Evolutionary conservation across 2,329 filamentous ascomycete species (phyloP), one percentile per base, ranked within the genome.

Genomic region (Alternaria conjuncta): DNA sequence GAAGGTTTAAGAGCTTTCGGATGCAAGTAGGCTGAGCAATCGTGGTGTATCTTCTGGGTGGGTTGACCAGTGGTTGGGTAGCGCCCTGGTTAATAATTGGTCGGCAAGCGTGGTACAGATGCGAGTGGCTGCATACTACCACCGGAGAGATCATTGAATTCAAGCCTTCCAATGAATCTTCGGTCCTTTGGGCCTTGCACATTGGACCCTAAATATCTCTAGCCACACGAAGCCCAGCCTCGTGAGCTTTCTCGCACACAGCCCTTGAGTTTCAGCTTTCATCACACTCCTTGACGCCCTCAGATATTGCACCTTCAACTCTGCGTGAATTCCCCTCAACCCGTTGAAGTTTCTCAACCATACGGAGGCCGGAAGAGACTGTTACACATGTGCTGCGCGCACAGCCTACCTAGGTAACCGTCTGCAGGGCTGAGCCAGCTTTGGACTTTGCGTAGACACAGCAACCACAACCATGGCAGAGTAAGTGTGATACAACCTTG

Each of bases 41-140:
- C 8, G 26, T 20, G n/a, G 47, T 41, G 15, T 55, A n/a, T 49
- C 43, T n/a, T 47, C 30, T 28, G 55, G 43, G 53, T 54, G 25
- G 21, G 23, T 53, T 18, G 23, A 30, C 25, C 25, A 25, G 25
- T 57, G 50, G 47, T 50, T 49, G 30, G 44, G 60, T 21, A 55
- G 49, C 25, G 20, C n/a, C 55, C 41, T 54, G 5, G 26, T 49
- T 8, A 32, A 18, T 23, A 30, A 63, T 59, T 63, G 60, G 60
- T 47, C 32, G 20, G n/a, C 20, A 46, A 21, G 43, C n/a, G 23
- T 60, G 41, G 45, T 57, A 45, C 49, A 10, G 10, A 43, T 53
- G 56, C 43, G 50, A 49, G 45, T 21, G 55, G 49, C 49, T 59
- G 43, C 43, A 59, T 45, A 12, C 11, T 15, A 47, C 44, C 28